Conservation (phyloP, 108 stramenopile species). For the Fragilariopsis cylindrus region DNA sequence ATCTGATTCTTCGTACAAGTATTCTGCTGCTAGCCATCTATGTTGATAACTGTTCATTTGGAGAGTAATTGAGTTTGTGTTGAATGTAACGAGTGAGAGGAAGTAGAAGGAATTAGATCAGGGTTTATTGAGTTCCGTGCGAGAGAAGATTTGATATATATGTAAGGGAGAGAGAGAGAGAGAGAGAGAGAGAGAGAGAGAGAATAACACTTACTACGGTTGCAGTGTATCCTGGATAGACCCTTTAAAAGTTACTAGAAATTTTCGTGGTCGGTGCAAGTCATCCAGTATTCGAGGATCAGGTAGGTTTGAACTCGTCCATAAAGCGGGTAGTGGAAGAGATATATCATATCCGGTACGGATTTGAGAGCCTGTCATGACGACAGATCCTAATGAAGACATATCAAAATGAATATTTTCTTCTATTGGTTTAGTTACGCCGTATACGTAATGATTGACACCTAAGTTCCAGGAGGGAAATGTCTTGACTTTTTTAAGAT, state of each 20-base stretch:
- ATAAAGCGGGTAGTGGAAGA: conserved; percentile 21
- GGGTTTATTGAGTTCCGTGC: too few relatives aligned
- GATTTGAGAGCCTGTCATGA: conserved; percentile 13
- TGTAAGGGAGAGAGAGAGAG: too few relatives aligned
- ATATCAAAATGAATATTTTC: conserved; percentile 15
- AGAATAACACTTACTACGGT: background rate
- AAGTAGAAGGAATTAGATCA: too few relatives aligned
- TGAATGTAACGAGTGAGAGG: too few relatives aligned
- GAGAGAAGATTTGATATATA: too few relatives aligned
- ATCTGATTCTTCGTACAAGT: conserved; percentile 11
- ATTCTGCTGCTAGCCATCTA: conserved; percentile 38
- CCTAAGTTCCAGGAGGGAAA: conserved; percentile 23
- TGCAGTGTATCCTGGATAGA: conserved; percentile 29
- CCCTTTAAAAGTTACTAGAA: conserved; percentile 24
- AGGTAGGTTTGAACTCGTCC: conserved; percentile 2
- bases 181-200: too few relatives aligned
- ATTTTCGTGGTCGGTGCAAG: conserved; percentile 14
- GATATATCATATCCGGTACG: conserved; percentile 30
- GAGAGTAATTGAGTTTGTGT: too few relatives aligned
- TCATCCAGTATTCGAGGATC: background rate
- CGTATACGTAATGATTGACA: conserved; percentile 19
- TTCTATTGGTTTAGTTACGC: conserved; percentile 11
- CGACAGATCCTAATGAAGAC: conserved; percentile 17
- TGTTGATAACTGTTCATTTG: conserved; percentile 19
- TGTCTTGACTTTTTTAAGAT: conserved; percentile 10